Base-by-base conservation (phyloP, 371 early-diverging fungal genomes). In the Mortierella polycephala region DNA sequence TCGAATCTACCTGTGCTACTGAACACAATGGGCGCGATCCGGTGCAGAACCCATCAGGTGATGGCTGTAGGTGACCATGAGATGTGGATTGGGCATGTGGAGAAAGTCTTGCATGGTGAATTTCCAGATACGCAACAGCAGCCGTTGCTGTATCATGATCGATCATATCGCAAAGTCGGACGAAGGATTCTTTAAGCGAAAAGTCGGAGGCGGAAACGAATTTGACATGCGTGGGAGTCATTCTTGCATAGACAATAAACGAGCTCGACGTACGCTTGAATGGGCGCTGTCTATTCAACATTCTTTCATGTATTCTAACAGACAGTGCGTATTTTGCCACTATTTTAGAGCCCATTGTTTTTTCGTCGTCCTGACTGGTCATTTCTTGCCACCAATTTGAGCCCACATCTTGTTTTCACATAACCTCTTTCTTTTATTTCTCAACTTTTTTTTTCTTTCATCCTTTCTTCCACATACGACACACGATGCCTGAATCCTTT, bases 41-140 rank as follows among this genome's bases (percentile, higher is more conserved):
- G 90, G 42, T 92, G 93, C 56, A 71, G 83, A 60, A 69, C 71
- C 0, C 74, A 82, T 39, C 83, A 85, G 41, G 85, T 84, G 10
- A 62, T 89, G 52, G 71, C 74, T 23, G 75, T 90, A 0, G 93
- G 93, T 0, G 91, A 90, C 67, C 93, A 92, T 69, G 89, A 90
- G 62, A 75, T 90, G 55, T 91, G 91, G 91, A 87, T 89, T 55
- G 87, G 86, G 5, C 75, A 84, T 18, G 90, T 92, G 0, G 67
- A 83, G 54, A 86, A 85, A 60, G 86, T 91, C 0, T 83, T 89
- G 12, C 84, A 89, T 64, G 90, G 89, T 14, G 72, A 88, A 16
- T 85, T 84, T 23, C 60, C 71, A 12, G 61, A 62, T 44, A 41
- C 20, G 18, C 20, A 51, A 21, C 59, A 65, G 39, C 68, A 67